These are phyloP conservation scores for Lachnellula arida DNA, from an alignment of 2,329 filamentous ascomycete genomes.

Conservation along the genomic window DNA sequence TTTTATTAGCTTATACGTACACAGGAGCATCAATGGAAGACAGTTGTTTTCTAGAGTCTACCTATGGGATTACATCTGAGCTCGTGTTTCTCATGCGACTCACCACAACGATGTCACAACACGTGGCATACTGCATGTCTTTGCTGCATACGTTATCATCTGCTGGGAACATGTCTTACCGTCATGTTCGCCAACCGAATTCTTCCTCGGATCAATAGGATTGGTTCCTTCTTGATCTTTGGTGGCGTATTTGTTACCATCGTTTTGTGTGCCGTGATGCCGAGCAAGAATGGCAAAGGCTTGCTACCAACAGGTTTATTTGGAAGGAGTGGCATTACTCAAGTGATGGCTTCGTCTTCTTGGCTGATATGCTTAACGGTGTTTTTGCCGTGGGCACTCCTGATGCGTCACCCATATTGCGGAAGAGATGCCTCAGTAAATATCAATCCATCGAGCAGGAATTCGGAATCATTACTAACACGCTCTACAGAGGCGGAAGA, in stretches of 20 bases:
- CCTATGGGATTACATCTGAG: too few species aligned
- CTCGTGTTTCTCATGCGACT: too few species aligned
- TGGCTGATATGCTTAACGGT: constrained; percentile 60
- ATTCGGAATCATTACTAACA: too few species aligned
- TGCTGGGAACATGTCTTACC: constrained; percentile 41
- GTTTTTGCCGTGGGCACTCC: constrained; percentile 64
- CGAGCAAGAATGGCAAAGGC: constrained; percentile 38
- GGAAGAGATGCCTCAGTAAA: constrained; percentile 51
- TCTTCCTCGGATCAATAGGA: constrained; percentile 48
- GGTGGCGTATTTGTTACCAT: constrained; percentile 49
- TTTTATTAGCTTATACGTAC: too few species aligned
- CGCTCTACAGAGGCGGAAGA: constrained; percentile 33
- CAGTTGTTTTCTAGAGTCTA: too few species aligned
- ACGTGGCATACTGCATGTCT: too few species aligned
- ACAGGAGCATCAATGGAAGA: too few species aligned
- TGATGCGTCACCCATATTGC: constrained; percentile 61
- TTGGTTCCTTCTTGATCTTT: constrained; percentile 49
- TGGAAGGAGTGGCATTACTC: constrained; percentile 41
- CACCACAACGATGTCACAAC: too few species aligned
- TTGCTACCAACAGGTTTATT: constrained; percentile 37
- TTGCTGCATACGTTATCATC: too few species aligned
- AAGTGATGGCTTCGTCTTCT: constrained; percentile 52
- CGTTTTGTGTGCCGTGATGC: constrained; percentile 45
- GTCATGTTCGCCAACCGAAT: constrained; percentile 51
- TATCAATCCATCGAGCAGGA: too few species aligned